Conservation (phyloP, 1,139 yeast genomes). For the Chernovozyma sophiae-reginae region DNA sequence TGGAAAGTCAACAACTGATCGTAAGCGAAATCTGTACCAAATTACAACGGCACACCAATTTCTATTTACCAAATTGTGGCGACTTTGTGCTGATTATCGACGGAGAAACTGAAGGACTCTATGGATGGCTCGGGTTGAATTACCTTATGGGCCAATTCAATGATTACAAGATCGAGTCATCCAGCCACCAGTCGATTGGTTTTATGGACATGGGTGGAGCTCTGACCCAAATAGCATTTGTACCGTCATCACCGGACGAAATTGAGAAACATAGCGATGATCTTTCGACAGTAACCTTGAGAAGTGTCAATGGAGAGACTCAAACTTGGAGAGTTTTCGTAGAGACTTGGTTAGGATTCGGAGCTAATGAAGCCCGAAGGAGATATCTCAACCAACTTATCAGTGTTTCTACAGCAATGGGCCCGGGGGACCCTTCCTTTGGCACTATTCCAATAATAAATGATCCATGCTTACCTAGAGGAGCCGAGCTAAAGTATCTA, state of each 20-base stretch:
- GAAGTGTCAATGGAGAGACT: slow-evolving; percentile 55
- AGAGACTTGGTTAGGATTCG: slow-evolving; percentile 82
- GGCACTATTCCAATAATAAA: slow-evolving; percentile 24
- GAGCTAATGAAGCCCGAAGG: slow-evolving; percentile 73
- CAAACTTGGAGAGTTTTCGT: slow-evolving; percentile 73
- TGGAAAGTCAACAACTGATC: slow-evolving; percentile 41
- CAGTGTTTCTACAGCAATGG: slow-evolving; percentile 21
- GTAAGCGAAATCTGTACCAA: slow-evolving; percentile 49
- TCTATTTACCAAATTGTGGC: slow-evolving; percentile 47
- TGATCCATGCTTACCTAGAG: slow-evolving; percentile 72
- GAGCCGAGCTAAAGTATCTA: slow-evolving; percentile 37
- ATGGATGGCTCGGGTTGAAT: slow-evolving; percentile 77
- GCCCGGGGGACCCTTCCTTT: slow-evolving; percentile 16
- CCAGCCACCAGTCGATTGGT: slow-evolving; percentile 55
- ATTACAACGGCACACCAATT: slow-evolving; percentile 46
- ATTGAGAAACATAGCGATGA: slow-evolving; percentile 58
- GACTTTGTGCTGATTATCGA: slow-evolving; percentile 69
- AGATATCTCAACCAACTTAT: slow-evolving; percentile 56
- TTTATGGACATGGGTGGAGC: slow-evolving; percentile 95
- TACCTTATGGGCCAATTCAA: slow-evolving; percentile 57
- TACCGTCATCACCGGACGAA: slow-evolving; percentile 54
- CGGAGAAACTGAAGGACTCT: slow-evolving; percentile 76
- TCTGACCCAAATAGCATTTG: slow-evolving; percentile 76
- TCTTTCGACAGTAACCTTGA: slow-evolving; percentile 51
- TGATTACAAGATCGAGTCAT: slow-evolving; percentile 26